Conservation (phyloP, 257 asterid species). For the Gardenia jasminoides region DNA sequence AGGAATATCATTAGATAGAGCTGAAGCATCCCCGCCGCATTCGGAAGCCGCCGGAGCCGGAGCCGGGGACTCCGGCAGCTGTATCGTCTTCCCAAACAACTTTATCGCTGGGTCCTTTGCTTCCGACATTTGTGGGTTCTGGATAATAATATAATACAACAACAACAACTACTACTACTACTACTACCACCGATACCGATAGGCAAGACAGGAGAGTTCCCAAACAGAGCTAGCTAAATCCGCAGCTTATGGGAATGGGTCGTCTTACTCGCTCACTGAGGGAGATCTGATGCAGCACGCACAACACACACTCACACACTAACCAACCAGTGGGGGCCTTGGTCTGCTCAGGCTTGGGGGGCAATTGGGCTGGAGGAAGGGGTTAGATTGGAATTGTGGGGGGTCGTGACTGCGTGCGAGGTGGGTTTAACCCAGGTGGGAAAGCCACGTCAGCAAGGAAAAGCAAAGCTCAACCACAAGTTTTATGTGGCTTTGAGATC, state of each 20-base stretch:
- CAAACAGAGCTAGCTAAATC: conserved; percentile 1
- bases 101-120: conserved; percentile 78
- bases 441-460: conserved; percentile 54
- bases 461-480: conserved; percentile 59
- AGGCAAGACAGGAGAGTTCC: background rate
- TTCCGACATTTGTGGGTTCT: conserved; percentile 50
- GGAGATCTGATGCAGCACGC: conserved; percentile 53
- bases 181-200: too few relatives aligned
- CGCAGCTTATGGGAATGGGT: conserved; percentile 22
- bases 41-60: conserved; percentile 22
- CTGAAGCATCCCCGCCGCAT: conserved; percentile 26
- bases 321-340: background rate
- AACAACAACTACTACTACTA: background rate
- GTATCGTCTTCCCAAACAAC: conserved; percentile 86
- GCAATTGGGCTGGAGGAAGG: background rate
- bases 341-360: background rate
- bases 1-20: conserved; percentile 24
- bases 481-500: conserved; percentile 68
- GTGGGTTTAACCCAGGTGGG: conserved; percentile 29
- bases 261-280: background rate
- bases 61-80: conserved; percentile 44
- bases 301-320: conserved; percentile 4
- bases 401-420: conserved; percentile 30
- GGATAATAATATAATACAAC: background rate
- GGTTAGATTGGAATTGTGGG: too few relatives aligned